Evolutionary conservation across 805 yeast genomes (phyloP).

Genomic region (Jamesozyma lodderae): DNA sequence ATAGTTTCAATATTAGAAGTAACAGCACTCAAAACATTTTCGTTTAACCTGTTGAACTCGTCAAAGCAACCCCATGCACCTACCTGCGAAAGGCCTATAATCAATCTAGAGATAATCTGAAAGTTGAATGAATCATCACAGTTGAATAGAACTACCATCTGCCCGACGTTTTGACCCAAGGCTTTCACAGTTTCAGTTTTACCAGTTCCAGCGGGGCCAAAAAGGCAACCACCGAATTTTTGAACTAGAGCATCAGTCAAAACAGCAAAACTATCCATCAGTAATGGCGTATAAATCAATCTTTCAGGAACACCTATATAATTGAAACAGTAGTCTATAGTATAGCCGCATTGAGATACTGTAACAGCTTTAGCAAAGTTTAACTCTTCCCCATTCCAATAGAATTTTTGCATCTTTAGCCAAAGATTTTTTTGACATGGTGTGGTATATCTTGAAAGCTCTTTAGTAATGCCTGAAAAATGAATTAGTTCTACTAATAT

Average conservation of each 20-base stretch:
- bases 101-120: conserved; percentile 65
- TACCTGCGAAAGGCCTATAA: conserved; percentile 68
- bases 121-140: conserved; percentile 88
- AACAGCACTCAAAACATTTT: conserved; percentile 68
- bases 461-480: conserved; percentile 38
- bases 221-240: conserved; percentile 77
- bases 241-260: conserved; percentile 69
- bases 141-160: conserved; percentile 75
- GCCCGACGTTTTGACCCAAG: conserved; percentile 69
- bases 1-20: conserved; percentile 71
- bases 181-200: conserved; percentile 89
- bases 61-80: conserved; percentile 97
- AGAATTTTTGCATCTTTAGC: conserved; percentile 46
- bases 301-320: conserved; percentile 68
- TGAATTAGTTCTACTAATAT: conserved; percentile 63
- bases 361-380: conserved; percentile 32
- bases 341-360: conserved; percentile 45
- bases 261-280: conserved; percentile 53
- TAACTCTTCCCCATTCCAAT: conserved; percentile 21
- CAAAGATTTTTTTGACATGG: too few relatives aligned
- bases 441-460: conserved; percentile 19
- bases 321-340: conserved; percentile 65
- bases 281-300: conserved; percentile 67
- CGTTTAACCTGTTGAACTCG: conserved; percentile 78
- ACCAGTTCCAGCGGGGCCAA: conserved; percentile 98